phyloP scores from a whole-genome alignment of 805 yeast genomes.

The Suhomyces xylopsoci region DNA sequence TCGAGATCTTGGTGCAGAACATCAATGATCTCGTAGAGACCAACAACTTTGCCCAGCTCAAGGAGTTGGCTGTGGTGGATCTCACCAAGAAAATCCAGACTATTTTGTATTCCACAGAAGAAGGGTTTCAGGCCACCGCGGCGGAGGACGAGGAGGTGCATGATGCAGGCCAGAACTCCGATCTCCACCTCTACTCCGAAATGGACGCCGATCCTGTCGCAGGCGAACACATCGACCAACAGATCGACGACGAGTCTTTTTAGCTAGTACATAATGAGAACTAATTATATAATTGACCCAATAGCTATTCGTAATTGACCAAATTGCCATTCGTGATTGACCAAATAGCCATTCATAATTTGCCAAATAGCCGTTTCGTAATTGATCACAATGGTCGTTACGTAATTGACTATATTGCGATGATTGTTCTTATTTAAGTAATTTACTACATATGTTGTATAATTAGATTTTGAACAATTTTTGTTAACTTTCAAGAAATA shows the following conservation, averaged over 20 bases:
- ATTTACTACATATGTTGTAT: too few relatives aligned
- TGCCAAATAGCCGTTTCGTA: too few relatives aligned
- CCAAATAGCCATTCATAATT: too few relatives aligned
- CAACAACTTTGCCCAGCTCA: slow-evolving; percentile 41
- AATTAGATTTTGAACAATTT: too few relatives aligned
- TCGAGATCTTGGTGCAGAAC: slow-evolving; percentile 75
- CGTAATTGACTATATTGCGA: too few relatives aligned
- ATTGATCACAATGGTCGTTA: too few relatives aligned
- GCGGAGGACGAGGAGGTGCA: slow-evolving; percentile 14
- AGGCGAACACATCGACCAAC: slow-evolving; percentile 1
- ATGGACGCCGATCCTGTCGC: background rate
- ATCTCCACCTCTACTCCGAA: background rate
- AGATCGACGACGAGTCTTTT: slow-evolving; percentile 21
- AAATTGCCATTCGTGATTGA: too few relatives aligned
- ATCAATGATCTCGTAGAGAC: slow-evolving; percentile 21
- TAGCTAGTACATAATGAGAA: slow-evolving; percentile 1
- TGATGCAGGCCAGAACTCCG: background rate
- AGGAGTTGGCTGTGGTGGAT: slow-evolving; percentile 24
- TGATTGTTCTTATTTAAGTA: too few relatives aligned
- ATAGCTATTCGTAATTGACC: too few relatives aligned
- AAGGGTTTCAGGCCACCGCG: slow-evolving; percentile 70
- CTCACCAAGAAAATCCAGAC: slow-evolving; percentile 59
- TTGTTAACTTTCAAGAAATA: too few relatives aligned
- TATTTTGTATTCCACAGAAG: slow-evolving; percentile 76
- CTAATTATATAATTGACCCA: too few relatives aligned